phyloP scores from a whole-genome alignment of 2,329 filamentous ascomycete genomes.

The Paraconiothyrium sp. region DNA sequence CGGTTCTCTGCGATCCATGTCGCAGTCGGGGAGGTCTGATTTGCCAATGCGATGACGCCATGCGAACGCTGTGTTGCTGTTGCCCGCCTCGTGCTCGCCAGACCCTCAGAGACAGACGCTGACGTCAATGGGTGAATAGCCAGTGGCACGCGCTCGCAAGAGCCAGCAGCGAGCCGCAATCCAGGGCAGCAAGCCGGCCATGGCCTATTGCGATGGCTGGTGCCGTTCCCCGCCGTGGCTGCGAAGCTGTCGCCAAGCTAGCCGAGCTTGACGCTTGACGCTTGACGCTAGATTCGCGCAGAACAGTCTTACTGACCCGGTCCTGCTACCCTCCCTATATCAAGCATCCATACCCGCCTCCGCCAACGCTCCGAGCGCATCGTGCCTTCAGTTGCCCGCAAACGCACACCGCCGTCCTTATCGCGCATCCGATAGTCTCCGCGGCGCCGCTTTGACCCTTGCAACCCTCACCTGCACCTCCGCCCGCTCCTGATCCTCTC shows the following conservation, averaged over 20 bases:
- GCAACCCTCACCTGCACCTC: constrained; percentile 31
- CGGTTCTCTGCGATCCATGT: too few species aligned
- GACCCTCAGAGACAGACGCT: neutral
- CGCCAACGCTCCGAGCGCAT: constrained; percentile 18
- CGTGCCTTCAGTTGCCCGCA: constrained; percentile 19
- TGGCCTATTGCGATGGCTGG: constrained; percentile 9
- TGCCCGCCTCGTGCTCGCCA: neutral
- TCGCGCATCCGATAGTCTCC: constrained; percentile 26
- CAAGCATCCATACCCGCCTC: constrained; percentile 1
- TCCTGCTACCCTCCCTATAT: constrained; percentile 8
- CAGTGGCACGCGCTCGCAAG: neutral
- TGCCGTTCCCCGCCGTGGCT: constrained; percentile 10
- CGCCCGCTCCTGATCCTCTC: constrained; percentile 38
- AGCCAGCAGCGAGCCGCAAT: neutral
- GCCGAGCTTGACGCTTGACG: constrained; percentile 12
- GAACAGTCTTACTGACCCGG: constrained; percentile 20
- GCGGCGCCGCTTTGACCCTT: constrained; percentile 35
- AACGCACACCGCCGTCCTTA: constrained; percentile 27
- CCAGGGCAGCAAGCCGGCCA: neutral
- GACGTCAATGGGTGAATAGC: constrained; percentile 9
- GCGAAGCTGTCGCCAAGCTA: neutral
- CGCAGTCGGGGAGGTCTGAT: constrained; percentile 3
- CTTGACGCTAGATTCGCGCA: constrained; percentile 12
- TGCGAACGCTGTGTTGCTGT: neutral
- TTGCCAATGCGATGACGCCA: constrained; percentile 18